Conservation (phyloP, 306 rosid genomes). For the Vicia faba region DNA sequence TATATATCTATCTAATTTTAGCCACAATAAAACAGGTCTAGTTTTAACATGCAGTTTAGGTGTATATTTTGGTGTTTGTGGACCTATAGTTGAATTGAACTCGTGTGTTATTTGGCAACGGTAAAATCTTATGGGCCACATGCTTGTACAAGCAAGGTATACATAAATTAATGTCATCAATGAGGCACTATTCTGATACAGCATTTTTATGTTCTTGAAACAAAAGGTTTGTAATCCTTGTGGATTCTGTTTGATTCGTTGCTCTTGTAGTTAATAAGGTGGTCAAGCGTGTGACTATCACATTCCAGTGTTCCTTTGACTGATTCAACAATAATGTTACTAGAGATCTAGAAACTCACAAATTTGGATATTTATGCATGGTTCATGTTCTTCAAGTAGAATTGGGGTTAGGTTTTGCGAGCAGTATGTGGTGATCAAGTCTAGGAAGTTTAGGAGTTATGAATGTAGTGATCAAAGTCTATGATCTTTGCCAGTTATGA, state of each 20-base stretch:
- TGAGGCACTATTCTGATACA: constrained; percentile 7
- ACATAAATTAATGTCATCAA: neutral
- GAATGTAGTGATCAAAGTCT: no score
- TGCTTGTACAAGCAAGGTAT: constrained; percentile 16
- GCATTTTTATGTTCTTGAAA: constrained; percentile 17
- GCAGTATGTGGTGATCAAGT: no score
- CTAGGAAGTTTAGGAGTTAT: no score
- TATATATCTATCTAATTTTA: neutral
- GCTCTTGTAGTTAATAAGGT: constrained; percentile 13
- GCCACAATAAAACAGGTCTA: constrained; percentile 3
- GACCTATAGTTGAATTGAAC: constrained; percentile 5
- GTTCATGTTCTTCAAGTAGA: no score
- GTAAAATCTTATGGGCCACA: constrained; percentile 18
- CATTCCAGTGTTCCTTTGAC: constrained; percentile 22
- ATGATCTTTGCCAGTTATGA: no score
- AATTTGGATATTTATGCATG: no score
- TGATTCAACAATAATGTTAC: neutral
- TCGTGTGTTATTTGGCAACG: neutral
- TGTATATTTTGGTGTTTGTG: neutral
- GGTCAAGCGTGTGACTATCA: constrained; percentile 12
- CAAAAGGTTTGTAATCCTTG: constrained; percentile 18
- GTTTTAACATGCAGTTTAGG: constrained; percentile 5
- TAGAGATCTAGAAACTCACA: neutral
- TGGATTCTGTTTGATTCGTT: constrained; percentile 20
- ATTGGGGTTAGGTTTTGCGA: no score